phyloP scores from a whole-genome alignment of 129 eudicot genomes.

The Helianthus tuberosus region DNA sequence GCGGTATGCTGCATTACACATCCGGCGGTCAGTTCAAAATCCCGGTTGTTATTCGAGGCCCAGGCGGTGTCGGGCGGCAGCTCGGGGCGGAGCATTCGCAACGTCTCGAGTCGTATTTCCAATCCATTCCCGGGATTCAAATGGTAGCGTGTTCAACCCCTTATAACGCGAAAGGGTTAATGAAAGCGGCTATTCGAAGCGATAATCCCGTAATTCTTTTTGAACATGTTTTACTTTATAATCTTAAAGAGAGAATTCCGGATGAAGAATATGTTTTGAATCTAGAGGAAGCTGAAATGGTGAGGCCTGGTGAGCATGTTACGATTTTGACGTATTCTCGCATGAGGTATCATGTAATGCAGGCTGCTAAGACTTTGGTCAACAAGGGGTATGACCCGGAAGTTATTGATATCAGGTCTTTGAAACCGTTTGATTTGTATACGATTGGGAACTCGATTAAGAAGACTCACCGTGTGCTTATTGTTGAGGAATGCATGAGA shows the following conservation, averaged over 20 bases:
- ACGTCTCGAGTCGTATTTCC: conserved; percentile 91
- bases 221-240: conserved; percentile 86
- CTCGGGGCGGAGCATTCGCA: conserved; percentile 99
- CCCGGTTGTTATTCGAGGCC: conserved; percentile 93
- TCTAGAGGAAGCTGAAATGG: conserved; percentile 96
- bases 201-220: conserved; percentile 91
- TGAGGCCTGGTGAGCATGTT: conserved; percentile 89
- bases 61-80: conserved; percentile 97
- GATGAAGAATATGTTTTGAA: conserved; percentile 76
- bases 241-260: conserved; percentile 83
- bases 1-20: conserved; percentile 99
- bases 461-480: conserved; percentile 89
- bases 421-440: conserved; percentile 89
- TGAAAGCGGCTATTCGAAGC: conserved; percentile 96
- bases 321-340: conserved; percentile 86
- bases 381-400: conserved; percentile 97
- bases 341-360: conserved; percentile 95
- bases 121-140: conserved; percentile 96
- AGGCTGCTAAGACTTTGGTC: conserved; percentile 87
- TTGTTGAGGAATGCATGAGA: conserved; percentile 97
- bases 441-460: conserved; percentile 91
- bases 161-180: conserved; percentile 87
- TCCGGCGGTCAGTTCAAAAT: conserved; percentile 95
- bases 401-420: conserved; percentile 85
- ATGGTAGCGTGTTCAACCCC: conserved; percentile 99